Conservation (phyloP, 257 asterid species). For the Apocynum venetum region DNA sequence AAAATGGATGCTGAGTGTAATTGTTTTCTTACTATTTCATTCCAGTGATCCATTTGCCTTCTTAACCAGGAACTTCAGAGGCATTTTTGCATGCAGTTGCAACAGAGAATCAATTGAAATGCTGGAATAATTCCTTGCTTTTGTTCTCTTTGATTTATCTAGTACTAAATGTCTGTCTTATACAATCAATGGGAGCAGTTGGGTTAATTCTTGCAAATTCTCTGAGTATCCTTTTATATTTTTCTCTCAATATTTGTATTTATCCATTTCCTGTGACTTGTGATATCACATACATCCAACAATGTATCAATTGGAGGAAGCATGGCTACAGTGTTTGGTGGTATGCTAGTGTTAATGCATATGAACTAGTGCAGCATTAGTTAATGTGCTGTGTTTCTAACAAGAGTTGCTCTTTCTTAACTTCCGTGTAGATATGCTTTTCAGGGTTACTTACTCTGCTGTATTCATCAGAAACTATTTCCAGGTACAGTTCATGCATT, state of each 20-base stretch:
- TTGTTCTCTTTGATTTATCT: slow-evolving; percentile 73
- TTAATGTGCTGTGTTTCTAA: not conserved
- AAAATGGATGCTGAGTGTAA: not conserved
- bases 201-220: slow-evolving; percentile 89
- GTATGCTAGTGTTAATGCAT: not conserved
- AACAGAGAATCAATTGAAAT: slow-evolving; percentile 67
- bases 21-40: not conserved
- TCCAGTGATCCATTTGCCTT: not conserved
- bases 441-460: slow-evolving; percentile 76
- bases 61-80: slow-evolving; percentile 80
- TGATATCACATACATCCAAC: not conserved
- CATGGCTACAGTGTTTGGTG: not conserved
- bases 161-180: slow-evolving; percentile 62
- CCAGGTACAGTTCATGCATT: slow-evolving; percentile 47
- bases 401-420: slow-evolving; percentile 34
- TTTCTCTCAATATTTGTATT: not conserved
- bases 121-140: slow-evolving; percentile 68
- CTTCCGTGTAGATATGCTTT: slow-evolving; percentile 68
- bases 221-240: slow-evolving; percentile 75
- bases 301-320: too few species aligned
- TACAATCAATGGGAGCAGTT: slow-evolving; percentile 79
- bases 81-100: slow-evolving; percentile 98
- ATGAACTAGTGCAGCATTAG: not conserved
- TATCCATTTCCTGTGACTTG: too few species aligned
- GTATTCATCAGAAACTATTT: slow-evolving; percentile 71